Evolutionary conservation across 2,329 filamentous ascomycete species (phyloP).

Genomic region (Penicillium sp.): DNA sequence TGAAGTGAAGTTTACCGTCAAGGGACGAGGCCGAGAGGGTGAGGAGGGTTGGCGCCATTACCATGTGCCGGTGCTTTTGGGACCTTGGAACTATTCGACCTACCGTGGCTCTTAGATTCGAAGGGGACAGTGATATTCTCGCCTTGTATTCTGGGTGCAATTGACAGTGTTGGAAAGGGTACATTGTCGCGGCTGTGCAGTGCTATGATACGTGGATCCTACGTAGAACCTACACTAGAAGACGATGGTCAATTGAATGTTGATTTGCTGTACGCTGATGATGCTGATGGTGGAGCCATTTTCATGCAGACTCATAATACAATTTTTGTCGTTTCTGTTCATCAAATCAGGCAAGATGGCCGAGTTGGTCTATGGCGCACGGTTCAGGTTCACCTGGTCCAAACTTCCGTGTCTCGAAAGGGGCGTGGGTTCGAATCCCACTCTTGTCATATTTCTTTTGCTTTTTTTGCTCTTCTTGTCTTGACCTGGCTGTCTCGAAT

Average conservation of each 20-base stretch:
- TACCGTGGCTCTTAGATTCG: conserved; percentile 42
- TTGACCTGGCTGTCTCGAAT: too few relatives aligned
- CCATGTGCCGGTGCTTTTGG: conserved; percentile 47
- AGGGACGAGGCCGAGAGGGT: conserved; percentile 35
- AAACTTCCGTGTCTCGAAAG: conserved; percentile 18
- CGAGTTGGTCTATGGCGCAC: conserved; percentile 28
- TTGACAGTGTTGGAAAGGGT: too few relatives aligned
- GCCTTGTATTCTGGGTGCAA: too few relatives aligned
- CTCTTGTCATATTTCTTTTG: conserved; percentile 15
- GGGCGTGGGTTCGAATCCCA: conserved; percentile 21
- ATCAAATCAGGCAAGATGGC: conserved; percentile 23
- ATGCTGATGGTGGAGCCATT: background rate
- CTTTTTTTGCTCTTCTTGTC: background rate
- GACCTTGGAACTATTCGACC: conserved; percentile 48
- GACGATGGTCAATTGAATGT: too few relatives aligned
- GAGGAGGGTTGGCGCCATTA: conserved; percentile 44
- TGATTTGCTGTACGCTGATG: too few relatives aligned
- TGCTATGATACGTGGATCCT: too few relatives aligned
- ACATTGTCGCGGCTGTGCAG: too few relatives aligned
- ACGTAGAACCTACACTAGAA: too few relatives aligned
- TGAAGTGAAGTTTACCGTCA: conserved; percentile 46
- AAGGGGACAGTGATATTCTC: too few relatives aligned
- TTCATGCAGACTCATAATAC: background rate
- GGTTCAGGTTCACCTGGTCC: conserved; percentile 20
- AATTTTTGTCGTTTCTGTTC: too few relatives aligned